Evolutionary conservation across 768 basidiomycete genomes (phyloP), one percentile per base, ranked within the genome.

Genomic region (Collybia sordida): DNA sequence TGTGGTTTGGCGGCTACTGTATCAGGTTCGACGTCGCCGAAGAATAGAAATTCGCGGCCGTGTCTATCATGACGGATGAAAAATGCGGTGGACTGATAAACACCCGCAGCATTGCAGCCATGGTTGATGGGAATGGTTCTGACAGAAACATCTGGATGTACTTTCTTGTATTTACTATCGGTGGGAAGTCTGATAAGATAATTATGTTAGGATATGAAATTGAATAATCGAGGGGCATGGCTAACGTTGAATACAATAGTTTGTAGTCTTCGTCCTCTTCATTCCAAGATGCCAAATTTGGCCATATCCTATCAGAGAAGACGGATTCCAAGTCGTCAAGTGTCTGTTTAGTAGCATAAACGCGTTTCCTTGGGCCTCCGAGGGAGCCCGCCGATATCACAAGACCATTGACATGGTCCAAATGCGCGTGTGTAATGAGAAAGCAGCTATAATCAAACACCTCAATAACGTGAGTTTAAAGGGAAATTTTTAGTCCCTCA

Each of bases 11-110:
- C 55, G 5, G 88, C 77, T 41, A 94, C 58, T 43, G 80, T 79
- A 69, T 95, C 92, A 7, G 92, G 90, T 60, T 95, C 92, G 52
- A 97, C 86, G 67, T 96, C 94, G 0, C 96, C 96, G 58, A 97
- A 96, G 69, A 98, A 98, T 31, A 98, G 73, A 56, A 98, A 85
- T 64, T 96, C 90, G 41, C 72, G 77, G 1, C 65, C 65, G 27
- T 77, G 75, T 15, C 75, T 68, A 45, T 89, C 76, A 56, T 88
- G 80, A 12, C 84, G 81, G 58, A 98, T 67, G 65, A 96, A 96
- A 72, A 90, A 95, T 14, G 94, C 96, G 1, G 87, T 72, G 12
- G 89, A 89, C 14, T 85, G 77, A 67, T 97, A 94, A 28, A 68
- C 63, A 15, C 80, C 81, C 27, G 65, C 59, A 41, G 67, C 63